Conservation (phyloP, 1,139 yeast species). For the Magnusiomyces magnusii region DNA sequence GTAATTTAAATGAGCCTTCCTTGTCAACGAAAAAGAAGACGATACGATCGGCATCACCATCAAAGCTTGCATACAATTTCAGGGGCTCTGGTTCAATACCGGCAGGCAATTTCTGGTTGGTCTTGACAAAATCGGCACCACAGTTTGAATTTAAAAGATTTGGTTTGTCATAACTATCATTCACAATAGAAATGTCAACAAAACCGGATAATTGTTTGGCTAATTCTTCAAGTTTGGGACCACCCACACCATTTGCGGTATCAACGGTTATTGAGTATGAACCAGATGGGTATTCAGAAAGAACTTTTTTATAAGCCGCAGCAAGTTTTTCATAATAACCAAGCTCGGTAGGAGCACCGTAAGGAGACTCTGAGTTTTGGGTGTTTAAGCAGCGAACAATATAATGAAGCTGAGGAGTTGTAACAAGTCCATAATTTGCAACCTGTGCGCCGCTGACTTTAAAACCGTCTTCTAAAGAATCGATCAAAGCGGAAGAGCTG, state of each 20-base stretch:
- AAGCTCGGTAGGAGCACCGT: constrained; percentile 55
- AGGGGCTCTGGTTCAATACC: constrained; percentile 40
- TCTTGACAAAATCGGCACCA: constrained; percentile 95
- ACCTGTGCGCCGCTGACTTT: constrained; percentile 41
- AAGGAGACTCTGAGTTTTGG: constrained; percentile 35
- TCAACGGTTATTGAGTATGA: constrained; percentile 52
- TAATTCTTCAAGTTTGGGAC: constrained; percentile 56
- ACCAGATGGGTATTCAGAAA: constrained; percentile 28
- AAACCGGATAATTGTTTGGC: constrained; percentile 37
- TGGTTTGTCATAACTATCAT: constrained; percentile 52
- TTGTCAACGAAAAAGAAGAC: constrained; percentile 66
- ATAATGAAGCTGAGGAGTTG: constrained; percentile 95
- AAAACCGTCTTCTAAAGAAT: constrained; percentile 61
- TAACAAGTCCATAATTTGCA: constrained; percentile 59
- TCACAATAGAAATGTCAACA: constrained; percentile 46
- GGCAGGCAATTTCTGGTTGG: constrained; percentile 71
- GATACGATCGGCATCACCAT: constrained; percentile 96
- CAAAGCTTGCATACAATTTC: constrained; percentile 72
- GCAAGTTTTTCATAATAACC: constrained; percentile 70
- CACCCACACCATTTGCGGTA: constrained; percentile 96
- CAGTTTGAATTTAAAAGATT: constrained; percentile 62
- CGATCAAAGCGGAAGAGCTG: constrained; percentile 61
- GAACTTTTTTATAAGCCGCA: constrained; percentile 37
- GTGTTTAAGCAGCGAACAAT: constrained; percentile 68
- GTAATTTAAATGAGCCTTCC: constrained; percentile 47